A percentile compares a stretch with the other conserved stretches of the same genome.
phyloP scores from a whole-genome alignment of 2,329 filamentous ascomycete species.

The Zymoseptoria brevis region DNA sequence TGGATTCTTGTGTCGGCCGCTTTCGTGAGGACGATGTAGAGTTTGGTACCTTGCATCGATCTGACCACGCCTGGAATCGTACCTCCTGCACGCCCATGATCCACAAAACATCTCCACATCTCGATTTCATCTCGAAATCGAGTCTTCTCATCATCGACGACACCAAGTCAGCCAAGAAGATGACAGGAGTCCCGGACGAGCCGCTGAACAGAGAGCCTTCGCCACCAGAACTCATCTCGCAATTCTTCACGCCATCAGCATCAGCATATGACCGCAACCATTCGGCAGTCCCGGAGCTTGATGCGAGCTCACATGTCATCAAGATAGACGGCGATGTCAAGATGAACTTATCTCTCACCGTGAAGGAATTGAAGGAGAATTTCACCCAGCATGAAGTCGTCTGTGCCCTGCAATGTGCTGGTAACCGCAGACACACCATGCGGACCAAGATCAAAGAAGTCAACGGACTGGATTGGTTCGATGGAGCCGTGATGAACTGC shows the following conservation, averaged over 20 bases:
- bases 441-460: conserved; percentile 52
- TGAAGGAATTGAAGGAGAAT: conserved; percentile 37
- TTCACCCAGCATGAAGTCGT: conserved; percentile 48
- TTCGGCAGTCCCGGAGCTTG: conserved; percentile 20
- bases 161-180: background rate
- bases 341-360: conserved; percentile 37
- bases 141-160: background rate
- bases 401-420: conserved; percentile 53
- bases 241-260: conserved; percentile 42
- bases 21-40: background rate
- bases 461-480: conserved; percentile 52
- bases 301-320: conserved; percentile 33
- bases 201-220: conserved; percentile 44
- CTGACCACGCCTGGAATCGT: background rate
- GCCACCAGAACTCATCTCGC: conserved; percentile 36
- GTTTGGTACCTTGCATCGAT: background rate
- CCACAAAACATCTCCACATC: background rate
- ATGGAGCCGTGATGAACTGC: conserved; percentile 55
- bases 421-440: conserved; percentile 55
- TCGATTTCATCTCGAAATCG: background rate
- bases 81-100: background rate
- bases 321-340: conserved; percentile 44
- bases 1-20: too few species aligned
- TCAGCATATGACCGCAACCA: conserved; percentile 46
- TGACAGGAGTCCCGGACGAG: conserved; percentile 12